A percentile compares a stretch with the other conserved stretches of the same genome.
Conservation (phyloP, 2,329 filamentous ascomycete species). For the Epichloe sp. region DNA sequence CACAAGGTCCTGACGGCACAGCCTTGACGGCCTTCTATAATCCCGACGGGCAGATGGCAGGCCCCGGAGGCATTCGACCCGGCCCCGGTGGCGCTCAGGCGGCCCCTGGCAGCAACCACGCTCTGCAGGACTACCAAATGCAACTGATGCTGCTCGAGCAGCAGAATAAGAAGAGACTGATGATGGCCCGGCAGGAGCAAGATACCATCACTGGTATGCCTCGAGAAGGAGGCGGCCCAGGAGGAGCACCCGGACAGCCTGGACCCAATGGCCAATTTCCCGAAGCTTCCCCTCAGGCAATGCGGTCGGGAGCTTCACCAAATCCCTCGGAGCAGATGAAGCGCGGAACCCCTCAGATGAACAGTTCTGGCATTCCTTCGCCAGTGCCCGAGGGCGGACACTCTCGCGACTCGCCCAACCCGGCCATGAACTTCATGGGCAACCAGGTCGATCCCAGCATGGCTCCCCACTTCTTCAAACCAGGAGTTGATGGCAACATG, state of each 20-base stretch:
- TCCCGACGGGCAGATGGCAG: conserved; percentile 42
- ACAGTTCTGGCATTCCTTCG: conserved; percentile 54
- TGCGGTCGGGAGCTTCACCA: conserved; percentile 57
- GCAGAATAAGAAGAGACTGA: conserved; percentile 74
- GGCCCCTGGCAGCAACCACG: conserved; percentile 54
- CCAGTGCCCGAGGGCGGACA: conserved; percentile 56
- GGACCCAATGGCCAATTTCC: conserved; percentile 54
- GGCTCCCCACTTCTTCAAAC: conserved; percentile 46
- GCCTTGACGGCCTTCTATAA: conserved; percentile 50
- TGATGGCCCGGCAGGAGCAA: conserved; percentile 73
- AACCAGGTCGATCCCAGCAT: conserved; percentile 50
- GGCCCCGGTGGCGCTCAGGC: conserved; percentile 34
- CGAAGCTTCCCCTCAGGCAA: conserved; percentile 57
- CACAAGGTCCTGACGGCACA: conserved; percentile 53
- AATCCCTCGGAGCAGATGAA: conserved; percentile 71
- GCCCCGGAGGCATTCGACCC: conserved; percentile 44
- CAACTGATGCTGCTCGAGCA: conserved; percentile 78
- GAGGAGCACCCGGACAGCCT: conserved; percentile 40
- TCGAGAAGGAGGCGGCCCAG: conserved; percentile 33
- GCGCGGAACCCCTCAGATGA: conserved; percentile 62
- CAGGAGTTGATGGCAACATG: conserved; percentile 40
- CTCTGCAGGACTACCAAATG: conserved; percentile 80
- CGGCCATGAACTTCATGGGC: conserved; percentile 48
- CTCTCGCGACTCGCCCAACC: conserved; percentile 52
- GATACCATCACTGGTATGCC: conserved; percentile 42